phyloP scores from a whole-genome alignment of 208 protist species.

The Leishmania braziliensis region DNA sequence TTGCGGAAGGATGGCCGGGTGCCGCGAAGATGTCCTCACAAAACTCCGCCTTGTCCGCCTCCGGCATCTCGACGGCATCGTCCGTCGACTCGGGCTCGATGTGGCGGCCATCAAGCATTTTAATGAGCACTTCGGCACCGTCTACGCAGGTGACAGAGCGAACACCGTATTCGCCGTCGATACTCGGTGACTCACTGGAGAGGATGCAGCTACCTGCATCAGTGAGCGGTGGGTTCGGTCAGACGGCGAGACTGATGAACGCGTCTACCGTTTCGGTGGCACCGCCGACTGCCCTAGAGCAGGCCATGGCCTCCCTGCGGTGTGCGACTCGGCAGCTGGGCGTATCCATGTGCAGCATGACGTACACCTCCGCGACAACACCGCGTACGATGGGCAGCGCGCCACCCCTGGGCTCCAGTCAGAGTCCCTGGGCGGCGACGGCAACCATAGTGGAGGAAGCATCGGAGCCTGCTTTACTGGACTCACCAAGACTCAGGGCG shows the following conservation, averaged over 20 bases:
- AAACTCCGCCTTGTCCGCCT: conserved; percentile 8
- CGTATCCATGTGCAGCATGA: not conserved
- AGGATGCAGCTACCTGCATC: conserved; percentile 3
- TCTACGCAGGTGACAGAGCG: not conserved
- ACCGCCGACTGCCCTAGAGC: conserved; percentile 13
- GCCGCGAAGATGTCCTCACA: not conserved
- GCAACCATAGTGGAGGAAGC: not conserved
- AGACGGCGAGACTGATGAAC: not conserved
- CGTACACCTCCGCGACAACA: conserved; percentile 3
- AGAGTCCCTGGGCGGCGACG: not conserved
- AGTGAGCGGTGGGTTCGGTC: not conserved
- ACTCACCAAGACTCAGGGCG: not conserved
- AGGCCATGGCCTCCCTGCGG: conserved; percentile 21
- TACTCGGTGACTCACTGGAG: not conserved
- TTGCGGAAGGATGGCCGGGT: not conserved
- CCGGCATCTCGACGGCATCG: not conserved
- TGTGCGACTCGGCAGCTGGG: conserved; percentile 15
- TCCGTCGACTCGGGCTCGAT: not conserved
- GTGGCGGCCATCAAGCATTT: not conserved
- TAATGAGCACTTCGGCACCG: not conserved
- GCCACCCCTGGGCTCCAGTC: not conserved
- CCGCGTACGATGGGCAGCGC: not conserved
- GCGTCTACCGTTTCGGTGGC: not conserved
- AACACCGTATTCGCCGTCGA: not conserved
- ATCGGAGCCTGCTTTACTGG: not conserved